phyloP scores from a whole-genome alignment of 179 eudicot species.

The Amaranthus tricolor region DNA sequence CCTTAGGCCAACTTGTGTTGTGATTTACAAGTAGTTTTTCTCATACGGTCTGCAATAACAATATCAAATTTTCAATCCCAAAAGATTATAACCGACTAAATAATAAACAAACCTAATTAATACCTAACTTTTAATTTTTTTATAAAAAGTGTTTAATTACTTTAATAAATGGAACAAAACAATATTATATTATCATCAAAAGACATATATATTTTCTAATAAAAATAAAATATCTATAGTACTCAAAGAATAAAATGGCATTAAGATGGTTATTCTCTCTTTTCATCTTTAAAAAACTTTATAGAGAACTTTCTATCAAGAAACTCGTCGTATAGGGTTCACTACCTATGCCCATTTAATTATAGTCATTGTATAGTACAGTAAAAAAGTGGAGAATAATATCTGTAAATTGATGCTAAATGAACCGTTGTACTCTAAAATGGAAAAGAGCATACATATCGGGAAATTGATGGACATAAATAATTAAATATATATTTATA shows the following conservation, averaged over 20 bases:
- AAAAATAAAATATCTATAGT: neutral
- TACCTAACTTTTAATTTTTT: no score
- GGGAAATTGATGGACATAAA: slow-evolving; percentile 22
- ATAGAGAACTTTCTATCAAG: slow-evolving; percentile 6
- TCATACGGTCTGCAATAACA: no score
- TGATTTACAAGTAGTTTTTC: no score
- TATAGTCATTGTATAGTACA: slow-evolving; percentile 14
- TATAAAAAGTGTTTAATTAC: no score
- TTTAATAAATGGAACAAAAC: no score
- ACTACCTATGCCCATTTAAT: slow-evolving; percentile 8
- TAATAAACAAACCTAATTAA: no score
- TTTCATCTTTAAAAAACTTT: neutral
- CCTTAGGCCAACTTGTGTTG: no score
- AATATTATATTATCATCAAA: no score
- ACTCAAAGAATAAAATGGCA: slow-evolving; percentile 6
- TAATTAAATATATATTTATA: neutral
- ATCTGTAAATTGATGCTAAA: slow-evolving; percentile 23
- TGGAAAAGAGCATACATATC: slow-evolving; percentile 11
- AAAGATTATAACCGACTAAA: no score
- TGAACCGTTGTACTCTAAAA: slow-evolving; percentile 22
- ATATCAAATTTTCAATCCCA: no score
- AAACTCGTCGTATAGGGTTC: slow-evolving; percentile 27
- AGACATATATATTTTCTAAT: neutral
- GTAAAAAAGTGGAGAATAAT: slow-evolving; percentile 12
- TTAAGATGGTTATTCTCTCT: slow-evolving; percentile 24